Base-by-base conservation (phyloP, 225 moss, liverwort and hornwort genomes). In the Takakia lepidozioides region DNA sequence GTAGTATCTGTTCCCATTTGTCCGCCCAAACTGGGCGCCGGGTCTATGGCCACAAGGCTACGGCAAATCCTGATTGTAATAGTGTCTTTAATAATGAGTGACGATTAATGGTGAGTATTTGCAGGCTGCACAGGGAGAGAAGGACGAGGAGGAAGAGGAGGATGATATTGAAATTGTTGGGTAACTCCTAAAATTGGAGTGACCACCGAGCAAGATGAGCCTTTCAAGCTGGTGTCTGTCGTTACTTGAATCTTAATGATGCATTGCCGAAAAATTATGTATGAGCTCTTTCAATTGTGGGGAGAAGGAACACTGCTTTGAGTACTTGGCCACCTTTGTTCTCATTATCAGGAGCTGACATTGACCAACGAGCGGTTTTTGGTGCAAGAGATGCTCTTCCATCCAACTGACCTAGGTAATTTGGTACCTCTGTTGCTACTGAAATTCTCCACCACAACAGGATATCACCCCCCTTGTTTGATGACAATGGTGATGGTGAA, bases 311-410 rank as follows among this genome's bases (percentile, higher is more conserved):
- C 36, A 41, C 26, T 38, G 18, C 19, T 34, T 22, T 32, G 18
- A 13, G 22, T 16, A 38, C 11, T 19, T 6, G 22, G 20, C 25
- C 16, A 39, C 21, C 15, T 4, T 41, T 15, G 18, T 2, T 39
- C 23, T 14, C 39, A 59, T 51, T 71, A 71, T 65, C 69, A 89
- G 86, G 82, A 84, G 64, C 72, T 98, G 25, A 78, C 80, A 49
- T 64, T 98, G 80, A 81, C 87, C 46, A 98, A 98, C 61, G 95
- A 98, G 69, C 82, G 95, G 29, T 98, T 98, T 53, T 74, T 91
- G 64, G 85, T 98, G 61, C 95, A 90, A 26, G 95, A 98, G 75
- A 98, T 91, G 95, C 32, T 98, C 40, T 98, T 90, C 51, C 91
- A 78, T 47, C 95, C 95, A 27, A 87, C 87, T 56, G 95, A 98